Evolutionary conservation across 768 basidiomycete species (phyloP), one percentile per base, ranked within the genome.

Genomic region (Plicaturopsis crispa): DNA sequence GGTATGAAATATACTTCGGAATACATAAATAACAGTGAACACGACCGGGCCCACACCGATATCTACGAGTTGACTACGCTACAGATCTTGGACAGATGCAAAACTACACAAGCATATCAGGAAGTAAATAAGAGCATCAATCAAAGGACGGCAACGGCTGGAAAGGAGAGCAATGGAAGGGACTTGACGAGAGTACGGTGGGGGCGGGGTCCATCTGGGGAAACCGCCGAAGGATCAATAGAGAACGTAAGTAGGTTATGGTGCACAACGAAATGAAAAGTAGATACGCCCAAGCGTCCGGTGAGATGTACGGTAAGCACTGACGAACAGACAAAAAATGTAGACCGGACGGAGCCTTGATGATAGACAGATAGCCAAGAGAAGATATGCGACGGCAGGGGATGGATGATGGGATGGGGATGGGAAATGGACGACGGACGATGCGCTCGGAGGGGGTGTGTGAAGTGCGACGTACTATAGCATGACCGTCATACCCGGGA

Each of bases 401-500:
- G 26, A 28, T 14, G 26, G 14, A 14, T 14, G 26, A 28, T 8
- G 10, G 26, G 14, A 28, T n/a, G n/a, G n/a, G n/a, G n/a, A n/a
- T n/a, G n/a, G n/a, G n/a, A n/a, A n/a, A n/a, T n/a, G n/a, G n/a
- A n/a, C n/a, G n/a, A n/a, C n/a, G n/a, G n/a, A n/a, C n/a, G n/a
- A n/a, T n/a, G n/a, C n/a, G n/a, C n/a, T n/a, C n/a, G n/a, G n/a
- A n/a, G n/a, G n/a, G n/a, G n/a, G n/a, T n/a, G n/a, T n/a, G n/a
- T n/a, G n/a, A n/a, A n/a, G n/a, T n/a, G n/a, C n/a, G n/a, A n/a
- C n/a, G n/a, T n/a, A 45, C 53, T 35, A 59, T 41, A 62, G 55
- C 55, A 49, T 55, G 36, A 58, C 55, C 32, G 51, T 47, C 49
- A 53, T 61, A 19, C 55, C 48, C 30, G 55, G 43, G 60, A 60